A percentile compares a stretch with the other conserved stretches of the same genome.
phyloP scores from a whole-genome alignment of 2,329 filamentous ascomycete genomes.

The Verticillium zaregamsianum region DNA sequence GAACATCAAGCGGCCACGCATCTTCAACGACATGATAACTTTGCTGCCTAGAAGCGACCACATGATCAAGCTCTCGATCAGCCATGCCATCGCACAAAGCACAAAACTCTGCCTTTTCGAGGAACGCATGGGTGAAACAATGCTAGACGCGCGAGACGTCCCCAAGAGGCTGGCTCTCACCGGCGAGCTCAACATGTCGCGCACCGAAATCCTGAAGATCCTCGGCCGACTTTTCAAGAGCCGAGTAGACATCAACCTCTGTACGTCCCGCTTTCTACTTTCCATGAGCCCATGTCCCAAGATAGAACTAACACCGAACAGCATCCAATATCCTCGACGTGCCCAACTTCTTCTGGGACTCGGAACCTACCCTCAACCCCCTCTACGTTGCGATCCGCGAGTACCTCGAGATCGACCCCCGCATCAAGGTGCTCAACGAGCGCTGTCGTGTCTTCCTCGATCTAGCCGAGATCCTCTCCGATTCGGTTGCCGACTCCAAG shows the following conservation, averaged over 20 bases:
- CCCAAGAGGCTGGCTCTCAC: conserved; percentile 86
- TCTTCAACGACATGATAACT: conserved; percentile 99
- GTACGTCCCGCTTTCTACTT: conserved; percentile 51
- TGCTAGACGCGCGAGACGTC: conserved; percentile 88
- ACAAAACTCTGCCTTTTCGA: conserved; percentile 96
- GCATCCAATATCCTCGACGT: conserved; percentile 94
- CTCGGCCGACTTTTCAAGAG: conserved; percentile 88
- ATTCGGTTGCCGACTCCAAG: conserved; percentile 88
- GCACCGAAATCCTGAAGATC: conserved; percentile 88
- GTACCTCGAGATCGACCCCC: conserved; percentile 94
- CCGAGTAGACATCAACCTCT: conserved; percentile 94
- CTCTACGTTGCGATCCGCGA: conserved; percentile 93
- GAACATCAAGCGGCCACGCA: conserved; percentile 77
- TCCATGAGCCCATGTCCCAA: neutral
- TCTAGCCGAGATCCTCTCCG: conserved; percentile 88
- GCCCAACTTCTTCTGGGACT: conserved; percentile 98
- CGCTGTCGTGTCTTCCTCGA: conserved; percentile 95
- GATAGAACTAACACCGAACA: conserved; percentile 27
- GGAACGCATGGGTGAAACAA: conserved; percentile 90
- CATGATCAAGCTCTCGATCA: conserved; percentile 98
- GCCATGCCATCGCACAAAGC: conserved; percentile 94
- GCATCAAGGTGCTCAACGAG: conserved; percentile 95
- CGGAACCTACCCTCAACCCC: conserved; percentile 89
- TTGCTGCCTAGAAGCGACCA: conserved; percentile 85
- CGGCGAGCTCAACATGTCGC: conserved; percentile 84